Conservation (phyloP, 208 protist genomes). For the Wallacemonas sp. region DNA sequence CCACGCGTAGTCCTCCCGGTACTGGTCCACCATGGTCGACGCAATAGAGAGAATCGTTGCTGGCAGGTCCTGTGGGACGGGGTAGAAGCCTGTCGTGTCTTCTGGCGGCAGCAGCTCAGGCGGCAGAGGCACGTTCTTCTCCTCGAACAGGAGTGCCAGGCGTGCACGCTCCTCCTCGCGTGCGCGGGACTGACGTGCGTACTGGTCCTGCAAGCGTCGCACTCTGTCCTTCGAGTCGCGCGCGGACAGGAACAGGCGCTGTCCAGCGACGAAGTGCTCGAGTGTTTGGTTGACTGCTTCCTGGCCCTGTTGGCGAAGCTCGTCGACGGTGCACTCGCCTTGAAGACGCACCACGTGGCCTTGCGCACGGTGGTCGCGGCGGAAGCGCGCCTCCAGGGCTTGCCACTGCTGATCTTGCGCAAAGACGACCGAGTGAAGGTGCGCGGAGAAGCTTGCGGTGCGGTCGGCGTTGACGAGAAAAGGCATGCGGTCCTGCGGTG, state of each 20-base stretch:
- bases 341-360: slow-evolving; percentile 64
- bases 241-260: slow-evolving; percentile 37
- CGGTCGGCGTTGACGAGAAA: slow-evolving; percentile 70
- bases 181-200: slow-evolving; percentile 35
- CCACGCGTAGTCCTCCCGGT: slow-evolving; percentile 49
- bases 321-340: slow-evolving; percentile 39
- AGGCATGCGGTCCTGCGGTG: slow-evolving; percentile 65
- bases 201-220: slow-evolving; percentile 34
- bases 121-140: slow-evolving; percentile 70
- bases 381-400: slow-evolving; percentile 45
- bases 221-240: slow-evolving; percentile 41
- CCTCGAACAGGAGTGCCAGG: slow-evolving; percentile 61
- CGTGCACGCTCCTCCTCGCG: slow-evolving; percentile 74
- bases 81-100: slow-evolving; percentile 19
- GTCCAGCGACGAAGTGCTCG: slow-evolving; percentile 30
- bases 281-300: slow-evolving; percentile 32
- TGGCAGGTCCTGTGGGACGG: slow-evolving; percentile 39
- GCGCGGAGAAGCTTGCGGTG: slow-evolving; percentile 51
- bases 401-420: slow-evolving; percentile 63
- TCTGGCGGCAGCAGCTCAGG: slow-evolving; percentile 36
- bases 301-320: slow-evolving; percentile 33
- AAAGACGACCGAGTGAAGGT: slow-evolving; percentile 71
- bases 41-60: slow-evolving; percentile 51
- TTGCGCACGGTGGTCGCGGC: slow-evolving; percentile 17
- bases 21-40: slow-evolving; percentile 25